Conservation (phyloP, 306 rosid genomes). For the Vigna hirtella region DNA sequence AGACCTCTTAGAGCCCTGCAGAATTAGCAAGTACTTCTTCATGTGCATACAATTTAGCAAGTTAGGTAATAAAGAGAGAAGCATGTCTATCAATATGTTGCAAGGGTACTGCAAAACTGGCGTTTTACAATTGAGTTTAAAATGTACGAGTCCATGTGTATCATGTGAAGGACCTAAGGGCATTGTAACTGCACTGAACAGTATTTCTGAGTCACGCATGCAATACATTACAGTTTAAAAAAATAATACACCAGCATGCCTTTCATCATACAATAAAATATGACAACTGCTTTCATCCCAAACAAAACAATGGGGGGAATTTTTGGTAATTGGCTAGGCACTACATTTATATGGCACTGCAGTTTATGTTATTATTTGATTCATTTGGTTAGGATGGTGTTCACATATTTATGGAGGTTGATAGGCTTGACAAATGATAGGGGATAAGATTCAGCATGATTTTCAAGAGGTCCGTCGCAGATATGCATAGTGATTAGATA, state of each 20-base stretch:
- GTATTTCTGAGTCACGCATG: constrained; percentile 28
- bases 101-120: constrained; percentile 5
- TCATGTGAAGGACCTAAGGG: not conserved
- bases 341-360: constrained; percentile 11
- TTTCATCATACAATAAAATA: constrained; percentile 20
- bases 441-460: constrained; percentile 16
- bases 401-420: not conserved
- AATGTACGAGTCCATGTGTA: not conserved
- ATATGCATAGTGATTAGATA: constrained; percentile 27
- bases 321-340: constrained; percentile 8
- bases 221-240: constrained; percentile 19
- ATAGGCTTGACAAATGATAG: not conserved
- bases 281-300: not conserved
- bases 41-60: constrained; percentile 19
- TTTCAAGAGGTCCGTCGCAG: constrained; percentile 14
- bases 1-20: constrained; percentile 85
- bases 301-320: constrained; percentile 21
- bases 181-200: constrained; percentile 1
- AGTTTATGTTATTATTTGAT: constrained; percentile 16
- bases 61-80: not conserved
- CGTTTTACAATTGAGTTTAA: not conserved
- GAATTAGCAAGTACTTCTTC: not conserved
- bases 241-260: constrained; percentile 9
- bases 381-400: not conserved
- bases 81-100: not conserved